Evolutionary conservation across 2,329 filamentous ascomycete species (phyloP).

Genomic region (Cladophialophora yegresii): DNA sequence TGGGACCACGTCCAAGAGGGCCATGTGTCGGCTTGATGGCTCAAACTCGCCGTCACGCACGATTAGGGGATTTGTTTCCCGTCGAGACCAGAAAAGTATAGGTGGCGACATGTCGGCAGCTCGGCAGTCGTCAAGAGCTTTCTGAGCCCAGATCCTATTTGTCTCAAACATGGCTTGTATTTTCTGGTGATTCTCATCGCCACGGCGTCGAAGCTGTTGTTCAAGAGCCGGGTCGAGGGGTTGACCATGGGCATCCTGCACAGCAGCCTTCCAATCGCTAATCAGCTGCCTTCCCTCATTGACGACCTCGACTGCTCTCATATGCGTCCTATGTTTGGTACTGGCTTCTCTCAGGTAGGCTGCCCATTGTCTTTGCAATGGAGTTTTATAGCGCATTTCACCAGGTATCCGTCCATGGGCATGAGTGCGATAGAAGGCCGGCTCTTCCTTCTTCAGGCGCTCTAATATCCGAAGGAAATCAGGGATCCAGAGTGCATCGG

Average conservation of each 20-base stretch:
- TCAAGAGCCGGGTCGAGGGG: conserved; percentile 2
- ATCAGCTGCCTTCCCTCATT: conserved; percentile 25
- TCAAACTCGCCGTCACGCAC: conserved; percentile 31
- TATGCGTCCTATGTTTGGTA: conserved; percentile 24
- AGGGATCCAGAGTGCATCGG: conserved; percentile 24
- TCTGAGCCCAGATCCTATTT: conserved; percentile 27
- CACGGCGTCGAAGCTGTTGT: conserved; percentile 7
- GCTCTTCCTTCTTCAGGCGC: conserved; percentile 16
- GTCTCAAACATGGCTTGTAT: conserved; percentile 19
- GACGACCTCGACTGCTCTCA: conserved; percentile 25
- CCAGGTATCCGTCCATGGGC: background rate
- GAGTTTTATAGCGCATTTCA: conserved; percentile 5
- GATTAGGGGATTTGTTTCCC: conserved; percentile 32
- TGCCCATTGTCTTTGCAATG: conserved; percentile 24
- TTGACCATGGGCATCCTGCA: background rate
- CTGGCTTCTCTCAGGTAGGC: conserved; percentile 11
- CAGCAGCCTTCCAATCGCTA: conserved; percentile 17
- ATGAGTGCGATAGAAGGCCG: conserved; percentile 16
- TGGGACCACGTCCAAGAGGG: conserved; percentile 54
- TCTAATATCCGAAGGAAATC: conserved; percentile 22
- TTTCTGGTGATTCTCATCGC: conserved; percentile 11
- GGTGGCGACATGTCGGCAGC: conserved; percentile 26
- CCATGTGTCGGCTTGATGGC: conserved; percentile 24
- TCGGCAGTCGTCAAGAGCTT: conserved; percentile 35
- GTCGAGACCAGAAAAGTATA: conserved; percentile 32